Evolutionary conservation across 148 eudicot species (phyloP), one percentile per base, ranked within the genome.

Genomic region (Rhododendron ferrugineum): DNA sequence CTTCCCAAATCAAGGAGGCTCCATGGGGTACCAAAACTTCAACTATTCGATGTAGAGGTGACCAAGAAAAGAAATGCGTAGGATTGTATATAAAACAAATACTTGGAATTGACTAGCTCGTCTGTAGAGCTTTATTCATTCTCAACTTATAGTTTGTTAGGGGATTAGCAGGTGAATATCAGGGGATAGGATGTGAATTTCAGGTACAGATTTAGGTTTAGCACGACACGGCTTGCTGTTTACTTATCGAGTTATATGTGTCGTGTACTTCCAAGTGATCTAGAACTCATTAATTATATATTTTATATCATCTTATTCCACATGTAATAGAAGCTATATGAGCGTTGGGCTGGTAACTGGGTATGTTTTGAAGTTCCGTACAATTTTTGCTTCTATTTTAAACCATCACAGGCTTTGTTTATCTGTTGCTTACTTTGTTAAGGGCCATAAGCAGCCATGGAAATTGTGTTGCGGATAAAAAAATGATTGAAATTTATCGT

Each of bases 1-100:
- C 23, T 84, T 84, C 62, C 87, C 87, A 8, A 80, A 81, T 72
- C 91, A 92, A 82, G 90, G 87, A 34, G 90, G 82, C 36, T 62
- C 85, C 11, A 56, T 87, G 79, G 90, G 86, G 80, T 85, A 82
- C 37, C 89, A 88, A 34, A 85, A 85, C 83, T 89, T 77, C 79
- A 58, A 81, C 68, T 90, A 78, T 74, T 66, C 87, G 4, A 83
- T 82, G 87, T 87, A 86, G 58, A 46, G 81, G 11, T 16, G 84
- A 72, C 50, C 70, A 32, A 47, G 66, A 26, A 34, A 30, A 36
- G 5, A 9, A 3, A 8, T 22, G 44, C 16, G 28, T 18, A 56
- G 22, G 13, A 22, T 47, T 58, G 68, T 84, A 47, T 74, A 81
- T 84, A 50, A 16, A 14, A 26, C 16, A 72, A 74, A n/a, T 44